These are phyloP conservation scores for Aureobasidium sp. DNA, from an alignment of 2,329 filamentous ascomycete genomes.

Conservation along the genomic window DNA sequence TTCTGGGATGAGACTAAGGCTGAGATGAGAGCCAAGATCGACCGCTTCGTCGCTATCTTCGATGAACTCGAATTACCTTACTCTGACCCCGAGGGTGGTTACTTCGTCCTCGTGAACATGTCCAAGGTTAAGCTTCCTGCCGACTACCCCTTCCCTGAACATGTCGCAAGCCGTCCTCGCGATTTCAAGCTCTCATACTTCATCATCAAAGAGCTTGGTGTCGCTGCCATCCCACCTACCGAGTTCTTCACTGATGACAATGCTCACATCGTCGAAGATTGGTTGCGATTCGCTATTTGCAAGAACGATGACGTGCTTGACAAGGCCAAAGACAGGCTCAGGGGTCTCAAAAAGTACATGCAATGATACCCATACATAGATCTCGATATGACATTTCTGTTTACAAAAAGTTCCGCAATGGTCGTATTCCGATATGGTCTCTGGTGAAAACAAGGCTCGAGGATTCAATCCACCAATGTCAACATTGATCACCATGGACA, in stretches of 20 bases:
- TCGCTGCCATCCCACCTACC: constrained; percentile 91
- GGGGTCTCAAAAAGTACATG: constrained; percentile 46
- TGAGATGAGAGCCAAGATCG: constrained; percentile 87
- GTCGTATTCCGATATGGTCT: too few relatives aligned
- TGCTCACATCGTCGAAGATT: constrained; percentile 80
- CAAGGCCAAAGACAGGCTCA: constrained; percentile 42
- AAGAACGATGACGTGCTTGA: constrained; percentile 76
- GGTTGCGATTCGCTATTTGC: constrained; percentile 91
- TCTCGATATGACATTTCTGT: background rate
- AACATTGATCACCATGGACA: too few relatives aligned
- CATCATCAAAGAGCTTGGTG: constrained; percentile 89
- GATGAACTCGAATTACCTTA: constrained; percentile 51
- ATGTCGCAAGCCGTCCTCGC: constrained; percentile 76
- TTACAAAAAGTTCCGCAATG: too few relatives aligned
- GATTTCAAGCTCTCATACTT: constrained; percentile 98
- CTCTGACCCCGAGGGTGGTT: constrained; percentile 90
- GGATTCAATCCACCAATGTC: too few relatives aligned
- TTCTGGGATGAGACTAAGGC: constrained; percentile 81
- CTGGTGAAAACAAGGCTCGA: too few relatives aligned
- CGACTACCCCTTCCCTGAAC: constrained; percentile 80
- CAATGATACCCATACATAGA: background rate
- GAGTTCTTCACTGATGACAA: constrained; percentile 92
- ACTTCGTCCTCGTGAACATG: constrained; percentile 95
- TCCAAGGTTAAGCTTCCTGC: constrained; percentile 74
- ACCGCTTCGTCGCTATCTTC: constrained; percentile 67